Evolutionary conservation across 768 basidiomycete genomes (phyloP).

Genomic region (Trametes sanguinea): DNA sequence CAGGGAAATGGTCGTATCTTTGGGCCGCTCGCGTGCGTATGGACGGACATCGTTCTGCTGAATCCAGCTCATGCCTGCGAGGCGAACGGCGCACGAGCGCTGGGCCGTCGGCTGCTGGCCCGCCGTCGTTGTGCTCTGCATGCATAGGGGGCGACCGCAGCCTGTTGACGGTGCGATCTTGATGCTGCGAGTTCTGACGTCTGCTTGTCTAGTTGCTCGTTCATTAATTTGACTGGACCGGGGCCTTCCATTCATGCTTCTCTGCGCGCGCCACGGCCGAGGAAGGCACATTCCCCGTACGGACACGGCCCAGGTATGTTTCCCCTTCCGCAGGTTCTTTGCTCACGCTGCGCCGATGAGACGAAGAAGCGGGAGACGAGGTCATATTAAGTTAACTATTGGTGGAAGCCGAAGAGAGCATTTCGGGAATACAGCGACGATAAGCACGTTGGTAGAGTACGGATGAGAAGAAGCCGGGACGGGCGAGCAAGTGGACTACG

Average conservation of each 20-base stretch:
- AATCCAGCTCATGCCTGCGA: background rate
- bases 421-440: conserved; percentile 1
- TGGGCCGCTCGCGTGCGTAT: background rate
- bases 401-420: conserved; percentile 14
- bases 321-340: background rate
- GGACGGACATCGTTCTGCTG: background rate
- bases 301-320: background rate
- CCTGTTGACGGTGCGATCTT: background rate
- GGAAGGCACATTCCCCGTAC: background rate
- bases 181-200: conserved; percentile 6
- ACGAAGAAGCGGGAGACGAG: background rate
- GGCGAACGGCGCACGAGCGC: background rate
- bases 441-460: conserved; percentile 11
- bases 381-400: conserved; percentile 14
- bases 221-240: conserved; percentile 3
- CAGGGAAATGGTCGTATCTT: background rate
- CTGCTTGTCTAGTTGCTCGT: background rate
- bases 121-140: too few species aligned
- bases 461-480: background rate
- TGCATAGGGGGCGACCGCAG: too few species aligned
- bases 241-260: conserved; percentile 3
- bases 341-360: background rate
- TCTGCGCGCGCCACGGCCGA: background rate
- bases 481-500: conserved; percentile 2
- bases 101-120: background rate